Conservation (phyloP, 2,329 filamentous ascomycete genomes). For the Pseudogymnoascus sp. region DNA sequence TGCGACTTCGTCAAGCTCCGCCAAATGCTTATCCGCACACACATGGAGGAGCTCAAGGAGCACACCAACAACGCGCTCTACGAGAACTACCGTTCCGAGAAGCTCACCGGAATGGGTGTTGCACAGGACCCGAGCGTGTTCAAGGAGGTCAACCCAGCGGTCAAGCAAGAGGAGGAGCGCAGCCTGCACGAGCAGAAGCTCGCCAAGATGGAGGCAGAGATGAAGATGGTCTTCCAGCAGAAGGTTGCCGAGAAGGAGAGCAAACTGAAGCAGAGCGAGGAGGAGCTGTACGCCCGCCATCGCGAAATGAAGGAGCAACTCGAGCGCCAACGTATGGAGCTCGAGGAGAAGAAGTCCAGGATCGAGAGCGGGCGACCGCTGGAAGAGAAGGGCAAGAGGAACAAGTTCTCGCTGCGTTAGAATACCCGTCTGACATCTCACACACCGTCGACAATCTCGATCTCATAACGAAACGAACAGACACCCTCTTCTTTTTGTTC, state of each 20-base stretch:
- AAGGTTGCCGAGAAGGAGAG: constrained; percentile 99
- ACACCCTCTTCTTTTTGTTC: constrained; percentile 7
- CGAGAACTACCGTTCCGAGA: constrained; percentile 99
- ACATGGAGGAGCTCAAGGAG: constrained; percentile 99
- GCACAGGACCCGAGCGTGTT: constrained; percentile 98
- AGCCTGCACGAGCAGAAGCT: constrained; percentile 98
- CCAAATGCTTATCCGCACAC: constrained; percentile 98
- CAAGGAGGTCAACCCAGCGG: constrained; percentile 99
- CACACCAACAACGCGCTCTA: constrained; percentile 98
- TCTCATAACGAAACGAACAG: constrained; percentile 9
- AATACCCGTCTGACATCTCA: constrained; percentile 12
- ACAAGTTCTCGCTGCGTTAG: constrained; percentile 98
- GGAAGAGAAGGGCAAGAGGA: constrained; percentile 97
- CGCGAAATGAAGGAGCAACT: constrained; percentile 99
- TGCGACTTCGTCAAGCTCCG: constrained; percentile 99
- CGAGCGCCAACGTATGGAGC: constrained; percentile 85
- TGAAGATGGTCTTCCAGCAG: constrained; percentile 99
- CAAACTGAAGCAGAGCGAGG: constrained; percentile 98
- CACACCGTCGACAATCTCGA: constrained; percentile 1
- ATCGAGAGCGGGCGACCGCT: constrained; percentile 92
- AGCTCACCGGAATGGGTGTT: constrained; percentile 97
- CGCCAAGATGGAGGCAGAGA: constrained; percentile 99
- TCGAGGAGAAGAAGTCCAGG: constrained; percentile 96
- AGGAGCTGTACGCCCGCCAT: constrained; percentile 95
- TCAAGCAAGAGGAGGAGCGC: constrained; percentile 99